A percentile compares a stretch with the other conserved stretches of the same genome.
phyloP scores from a whole-genome alignment of 805 yeast genomes.

The Sporopachydermia lactativora region DNA sequence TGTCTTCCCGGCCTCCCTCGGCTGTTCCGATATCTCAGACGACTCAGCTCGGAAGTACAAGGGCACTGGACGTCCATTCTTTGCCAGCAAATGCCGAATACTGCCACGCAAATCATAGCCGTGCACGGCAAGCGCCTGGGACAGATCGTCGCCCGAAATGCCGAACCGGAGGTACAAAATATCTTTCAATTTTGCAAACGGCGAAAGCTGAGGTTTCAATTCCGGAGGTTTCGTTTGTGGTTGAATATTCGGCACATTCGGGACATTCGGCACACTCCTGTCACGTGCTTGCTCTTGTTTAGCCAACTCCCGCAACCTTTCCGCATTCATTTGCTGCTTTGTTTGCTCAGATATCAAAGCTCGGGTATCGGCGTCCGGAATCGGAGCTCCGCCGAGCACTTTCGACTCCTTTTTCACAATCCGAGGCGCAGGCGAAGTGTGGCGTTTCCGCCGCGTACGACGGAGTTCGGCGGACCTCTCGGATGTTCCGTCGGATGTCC shows the following conservation, averaged over 20 bases:
- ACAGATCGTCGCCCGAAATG: constrained; percentile 20
- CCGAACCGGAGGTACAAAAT: constrained; percentile 19
- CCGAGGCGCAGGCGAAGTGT: constrained; percentile 7
- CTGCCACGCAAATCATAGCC: constrained; percentile 22
- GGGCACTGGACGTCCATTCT: constrained; percentile 5
- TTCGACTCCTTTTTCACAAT: constrained; percentile 13
- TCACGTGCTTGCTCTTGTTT: background rate
- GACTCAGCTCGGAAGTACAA: constrained; percentile 2
- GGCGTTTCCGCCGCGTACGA: background rate
- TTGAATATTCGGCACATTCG: background rate
- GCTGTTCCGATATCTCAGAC: constrained; percentile 5
- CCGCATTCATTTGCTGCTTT: constrained; percentile 7
- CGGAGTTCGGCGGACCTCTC: background rate
- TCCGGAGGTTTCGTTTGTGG: background rate
- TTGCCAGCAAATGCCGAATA: constrained; percentile 6
- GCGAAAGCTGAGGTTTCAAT: constrained; percentile 13
- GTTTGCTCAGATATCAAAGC: constrained; percentile 12
- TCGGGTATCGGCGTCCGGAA: constrained; percentile 16
- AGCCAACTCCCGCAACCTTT: background rate
- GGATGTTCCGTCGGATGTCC: background rate
- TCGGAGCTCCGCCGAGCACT: constrained; percentile 10
- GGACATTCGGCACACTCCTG: background rate
- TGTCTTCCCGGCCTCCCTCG: constrained; percentile 1
- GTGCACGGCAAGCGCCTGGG: constrained; percentile 21
- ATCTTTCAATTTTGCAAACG: constrained; percentile 23